Evolutionary conservation across 208 protist genomes (phyloP), one percentile per base, ranked within the genome.

Genomic region (Leishmania tropica): DNA sequence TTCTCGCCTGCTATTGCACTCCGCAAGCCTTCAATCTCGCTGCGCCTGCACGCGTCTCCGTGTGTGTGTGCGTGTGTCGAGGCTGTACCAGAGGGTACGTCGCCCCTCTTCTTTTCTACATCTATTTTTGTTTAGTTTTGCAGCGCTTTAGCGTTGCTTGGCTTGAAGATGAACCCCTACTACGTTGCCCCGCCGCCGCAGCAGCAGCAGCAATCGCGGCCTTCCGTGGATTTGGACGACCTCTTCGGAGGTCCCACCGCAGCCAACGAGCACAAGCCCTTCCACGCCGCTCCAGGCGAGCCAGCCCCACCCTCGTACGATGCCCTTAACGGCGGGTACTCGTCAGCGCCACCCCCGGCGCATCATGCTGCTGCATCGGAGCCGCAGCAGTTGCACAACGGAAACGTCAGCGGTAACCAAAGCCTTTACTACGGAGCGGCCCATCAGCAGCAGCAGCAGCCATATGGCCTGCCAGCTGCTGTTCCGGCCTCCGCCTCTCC

Each of bases 161-260:
- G 13, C 54, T 76, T 76, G 10, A 40, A 48, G 53, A 89, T 90
- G 84, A 81, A 87, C 47, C 71, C 78, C 24, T 80, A 88, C 77
- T 81, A 84, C 67, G 64, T 65, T 8, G 65, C 58, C 28, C 68
- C 24, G 42, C 76, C 82, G 67, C 42, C 64, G 54, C 75, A 31
- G 40, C 80, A 42, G 68, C 77, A 42, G 31, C 80, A 17, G 42
- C 85, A 45, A 65, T 60, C 56, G 47, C 83, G 51, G 54, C 75
- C 76, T 0, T 28, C 81, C 6, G 84, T 93, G 35, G 84, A 94
- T 76, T 73, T 96, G 68, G 93, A 96, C 75, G 91, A 94, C 54
- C 86, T 96, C n/a, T 96, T 96, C 78, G 93, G 91, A 54, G 82
- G 81, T 24, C 78, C 87, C 24, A 67, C 83, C 72, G 48, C 80